Conservation (phyloP, 2,329 filamentous ascomycete genomes). For the Neonectria hederae region DNA sequence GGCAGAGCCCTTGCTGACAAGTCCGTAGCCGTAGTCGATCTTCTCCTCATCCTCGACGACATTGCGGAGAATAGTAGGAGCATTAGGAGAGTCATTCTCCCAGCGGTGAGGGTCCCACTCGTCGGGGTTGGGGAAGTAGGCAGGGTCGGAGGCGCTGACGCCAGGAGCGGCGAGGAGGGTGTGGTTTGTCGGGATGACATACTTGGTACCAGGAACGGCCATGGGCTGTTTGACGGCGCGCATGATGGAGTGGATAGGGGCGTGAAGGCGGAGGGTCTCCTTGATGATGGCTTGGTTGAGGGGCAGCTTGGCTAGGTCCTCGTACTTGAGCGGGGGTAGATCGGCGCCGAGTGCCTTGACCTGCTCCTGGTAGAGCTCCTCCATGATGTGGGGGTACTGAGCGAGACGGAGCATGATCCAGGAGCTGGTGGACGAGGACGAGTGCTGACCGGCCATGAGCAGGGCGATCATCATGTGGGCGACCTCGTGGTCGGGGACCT, state of each 20-base stretch:
- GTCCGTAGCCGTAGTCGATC: slow-evolving; percentile 92
- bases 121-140: slow-evolving; percentile 84
- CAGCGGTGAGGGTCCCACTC: slow-evolving; percentile 93
- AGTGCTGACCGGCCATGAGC: slow-evolving; percentile 92
- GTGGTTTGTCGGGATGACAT: slow-evolving; percentile 82
- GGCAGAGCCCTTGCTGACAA: slow-evolving; percentile 88
- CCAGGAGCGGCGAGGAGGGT: slow-evolving; percentile 86
- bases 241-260: slow-evolving; percentile 95
- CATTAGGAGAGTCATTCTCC: slow-evolving; percentile 72
- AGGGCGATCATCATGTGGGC: slow-evolving; percentile 95
- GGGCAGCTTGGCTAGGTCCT: slow-evolving; percentile 79
- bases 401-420: slow-evolving; percentile 89
- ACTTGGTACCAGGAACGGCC: slow-evolving; percentile 83
- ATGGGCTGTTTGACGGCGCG: slow-evolving; percentile 91
- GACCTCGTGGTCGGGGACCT: slow-evolving; percentile 83
- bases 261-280: slow-evolving; percentile 90
- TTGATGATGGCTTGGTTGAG: slow-evolving; percentile 88
- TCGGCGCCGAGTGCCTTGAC: slow-evolving; percentile 75
- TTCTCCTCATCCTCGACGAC: slow-evolving; percentile 75
- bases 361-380: slow-evolving; percentile 88
- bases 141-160: slow-evolving; percentile 75
- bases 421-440: slow-evolving; percentile 82
- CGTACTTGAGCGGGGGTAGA: slow-evolving; percentile 78
- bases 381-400: slow-evolving; percentile 77
- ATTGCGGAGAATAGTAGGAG: slow-evolving; percentile 56